Evolutionary conservation across 805 yeast species (phyloP), one percentile per base, ranked within the genome.

Genomic region (Ascoidea rubescens): DNA sequence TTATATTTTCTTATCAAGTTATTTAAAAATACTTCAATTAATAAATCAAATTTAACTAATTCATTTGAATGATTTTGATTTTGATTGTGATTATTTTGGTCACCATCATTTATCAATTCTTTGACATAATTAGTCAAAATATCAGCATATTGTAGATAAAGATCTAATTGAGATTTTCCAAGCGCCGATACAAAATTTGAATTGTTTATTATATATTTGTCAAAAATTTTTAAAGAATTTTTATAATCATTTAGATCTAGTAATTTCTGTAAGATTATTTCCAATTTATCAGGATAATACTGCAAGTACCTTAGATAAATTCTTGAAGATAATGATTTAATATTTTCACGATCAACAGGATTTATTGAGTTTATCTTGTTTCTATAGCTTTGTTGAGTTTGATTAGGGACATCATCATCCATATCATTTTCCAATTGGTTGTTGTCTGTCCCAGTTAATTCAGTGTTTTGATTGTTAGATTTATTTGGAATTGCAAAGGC

Each of bases 131-230:
- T 53, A 52, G 70, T 64, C 6, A 79, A 52, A 14, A 68, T 52
- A 32, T 75, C 78, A 5, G 74, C 62, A 58, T 73, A 74, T 16
- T 72, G 73, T 2, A 68, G 59, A 70, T 77, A 75, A 1, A 79
- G 54, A 10, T 78, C 76, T 48, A 76, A 64, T 45, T 71, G 72
- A 1, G 83, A 72, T 46, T 68, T 70, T 0, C 70, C 67, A 17
- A 66, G 53, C 48, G 61, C 56, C 2, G 73, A 62, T 5, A 68
- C 57, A 49, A 69, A 71, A 5, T 58, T 56, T 0, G 71, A 64
- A 48, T 67, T 63, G 46, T 62, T 58, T 28, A 73, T 56, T 10
- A 75, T 55, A 5, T 54, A n/a, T 3, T 5, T 49, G 5, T 68
- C 58, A 51, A 74, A 72, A 7, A 72, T 55, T 30, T 55, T 42